Base-by-base conservation (phyloP, 768 basidiomycete genomes). In the Suillus subalutaceus region DNA sequence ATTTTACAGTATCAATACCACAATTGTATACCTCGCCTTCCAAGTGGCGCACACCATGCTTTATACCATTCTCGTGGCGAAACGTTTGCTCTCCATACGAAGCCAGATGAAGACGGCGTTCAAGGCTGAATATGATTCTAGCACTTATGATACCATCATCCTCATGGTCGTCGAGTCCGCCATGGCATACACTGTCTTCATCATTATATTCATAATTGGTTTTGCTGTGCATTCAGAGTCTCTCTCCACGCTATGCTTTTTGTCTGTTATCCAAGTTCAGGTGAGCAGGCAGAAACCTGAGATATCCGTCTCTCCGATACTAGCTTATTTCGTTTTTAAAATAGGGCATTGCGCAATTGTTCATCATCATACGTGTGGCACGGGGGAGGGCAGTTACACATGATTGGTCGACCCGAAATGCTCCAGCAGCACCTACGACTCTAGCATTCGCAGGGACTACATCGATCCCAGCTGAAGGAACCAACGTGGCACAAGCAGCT, bases 141-240 rank as follows among this genome's bases (percentile, higher is more conserved):
- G 44, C 9, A 32, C 44, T 40, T 26, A 61, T 40, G 43, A 61
- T n/a, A 61, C 26, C 7, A 15, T 41, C 32, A 61, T 63, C 18
- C 40, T 26, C 48, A 52, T 63, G 62, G 15, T 63, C 23, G 30
- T 35, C 6, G 55, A 56, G 35, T 56, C 55, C 10, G 55, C 55
- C 55, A n/a, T 37, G 55, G 2, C 20, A 56, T 50, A 35, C 44
- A 35, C 1, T 13, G 6, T 56, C 20, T 35, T 13, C 35, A 1
- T 56, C 20, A 13, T 56, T 0, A n/a, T 56, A 6, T 56, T 7
- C 20, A 56, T 56, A 35, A 12, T 37, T 56, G 55, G 10, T 35
- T 37, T 56, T 35, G 20, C 32, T n/a, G 0, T 56, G 20, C 20
- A 37, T 56, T 35, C 20, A 35, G 4, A 56, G 6, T 1, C 55